phyloP scores from a whole-genome alignment of 2,329 filamentous ascomycete species.

The Ceratocystis diversiconidia region DNA sequence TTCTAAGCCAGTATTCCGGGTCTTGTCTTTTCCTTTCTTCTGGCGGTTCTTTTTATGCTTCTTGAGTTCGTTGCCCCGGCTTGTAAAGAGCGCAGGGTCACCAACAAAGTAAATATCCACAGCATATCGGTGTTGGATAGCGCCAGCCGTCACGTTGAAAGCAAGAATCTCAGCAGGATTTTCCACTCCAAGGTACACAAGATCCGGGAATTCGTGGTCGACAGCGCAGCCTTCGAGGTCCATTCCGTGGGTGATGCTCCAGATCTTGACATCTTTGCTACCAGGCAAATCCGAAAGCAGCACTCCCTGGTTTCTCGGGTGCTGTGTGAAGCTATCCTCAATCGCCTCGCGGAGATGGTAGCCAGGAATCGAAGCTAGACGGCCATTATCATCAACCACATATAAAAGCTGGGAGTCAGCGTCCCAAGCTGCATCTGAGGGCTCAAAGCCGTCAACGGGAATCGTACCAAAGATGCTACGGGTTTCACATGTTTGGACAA shows the following conservation, averaged over 20 bases:
- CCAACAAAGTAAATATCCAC: neutral
- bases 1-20: constrained; percentile 10
- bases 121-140: constrained; percentile 12
- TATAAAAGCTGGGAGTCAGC: constrained; percentile 9
- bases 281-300: neutral
- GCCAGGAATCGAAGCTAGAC: constrained; percentile 14
- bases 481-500: constrained; percentile 4
- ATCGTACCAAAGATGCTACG: constrained; percentile 13
- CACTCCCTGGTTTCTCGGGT: neutral
- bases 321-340: neutral
- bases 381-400: constrained; percentile 16
- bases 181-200: constrained; percentile 16
- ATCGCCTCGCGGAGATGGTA: neutral
- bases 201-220: constrained; percentile 14
- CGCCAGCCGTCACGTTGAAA: constrained; percentile 14
- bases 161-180: constrained; percentile 11
- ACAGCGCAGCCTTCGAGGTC: constrained; percentile 15
- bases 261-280: constrained; percentile 11
- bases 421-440: constrained; percentile 18
- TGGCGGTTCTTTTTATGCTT: constrained; percentile 15
- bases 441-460: constrained; percentile 11
- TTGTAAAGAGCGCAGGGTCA: neutral
- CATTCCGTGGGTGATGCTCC: constrained; percentile 11
- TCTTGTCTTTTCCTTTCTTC: neutral
- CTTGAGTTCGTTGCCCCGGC: neutral